Evolutionary conservation across 768 basidiomycete species (phyloP).

Genomic region (Clitopilus hobsonii): DNA sequence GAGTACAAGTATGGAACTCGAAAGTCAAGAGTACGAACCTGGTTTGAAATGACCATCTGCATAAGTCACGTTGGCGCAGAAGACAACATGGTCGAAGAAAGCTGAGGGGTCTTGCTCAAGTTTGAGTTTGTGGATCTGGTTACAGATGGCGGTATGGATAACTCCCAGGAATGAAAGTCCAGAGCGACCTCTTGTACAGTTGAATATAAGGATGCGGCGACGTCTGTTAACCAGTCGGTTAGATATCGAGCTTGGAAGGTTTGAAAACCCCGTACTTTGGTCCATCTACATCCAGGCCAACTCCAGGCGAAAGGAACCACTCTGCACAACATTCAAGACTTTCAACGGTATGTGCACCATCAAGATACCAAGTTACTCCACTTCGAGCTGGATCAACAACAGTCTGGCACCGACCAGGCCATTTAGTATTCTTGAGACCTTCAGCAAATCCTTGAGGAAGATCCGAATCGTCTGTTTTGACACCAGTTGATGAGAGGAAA

Average conservation of each 20-base stretch:
- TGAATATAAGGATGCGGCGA: conserved; percentile 78
- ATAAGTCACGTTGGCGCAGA: conserved; percentile 97
- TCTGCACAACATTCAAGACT: conserved; percentile 82
- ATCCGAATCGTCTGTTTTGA: conserved; percentile 18
- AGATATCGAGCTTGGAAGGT: not conserved
- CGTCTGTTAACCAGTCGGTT: conserved; percentile 17
- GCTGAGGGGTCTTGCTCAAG: conserved; percentile 28
- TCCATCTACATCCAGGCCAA: conserved; percentile 35
- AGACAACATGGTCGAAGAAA: conserved; percentile 85
- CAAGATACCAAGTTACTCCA: conserved; percentile 78
- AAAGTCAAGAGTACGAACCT: conserved; percentile 43
- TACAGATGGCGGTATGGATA: conserved; percentile 47
- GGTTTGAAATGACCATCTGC: conserved; percentile 85
- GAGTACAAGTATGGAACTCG: not conserved
- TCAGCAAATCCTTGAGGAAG: conserved; percentile 51
- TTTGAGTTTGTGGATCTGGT: conserved; percentile 38
- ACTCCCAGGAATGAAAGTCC: conserved; percentile 64
- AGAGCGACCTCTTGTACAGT: conserved; percentile 89
- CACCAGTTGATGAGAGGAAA: conserved; percentile 45
- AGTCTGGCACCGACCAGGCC: conserved; percentile 95
- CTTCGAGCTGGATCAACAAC: conserved; percentile 55
- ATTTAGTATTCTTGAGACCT: conserved; percentile 67
- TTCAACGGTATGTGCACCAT: conserved; percentile 94
- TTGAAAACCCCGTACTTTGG: conserved; percentile 10
- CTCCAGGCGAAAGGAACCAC: conserved; percentile 74